Base-by-base conservation (phyloP, 495 filamentous ascomycete species). In the Daldinia grandis region DNA sequence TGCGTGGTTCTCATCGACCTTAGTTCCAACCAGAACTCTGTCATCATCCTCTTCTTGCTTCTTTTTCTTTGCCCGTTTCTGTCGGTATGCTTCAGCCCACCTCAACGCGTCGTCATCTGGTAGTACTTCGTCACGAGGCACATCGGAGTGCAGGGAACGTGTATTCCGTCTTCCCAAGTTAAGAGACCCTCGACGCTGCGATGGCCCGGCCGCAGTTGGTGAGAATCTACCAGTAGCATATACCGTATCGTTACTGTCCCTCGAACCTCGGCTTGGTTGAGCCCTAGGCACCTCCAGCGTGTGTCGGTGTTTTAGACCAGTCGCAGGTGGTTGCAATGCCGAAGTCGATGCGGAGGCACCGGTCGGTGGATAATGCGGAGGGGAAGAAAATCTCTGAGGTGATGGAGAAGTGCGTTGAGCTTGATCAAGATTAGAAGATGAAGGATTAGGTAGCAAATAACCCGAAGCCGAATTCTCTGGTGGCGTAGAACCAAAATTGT, bases 1-100 rank as follows among this genome's bases (percentile, higher is more conserved):
- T 54, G 92, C 93, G 78, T 99, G 95, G 73, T 92, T 92, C 81
- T 97, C 94, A 77, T 98, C 95, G 37, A 99, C 95, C 80, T 97
- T 98, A 24, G 94, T 98, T 54, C 95, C 95, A n/a, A 99, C 94
- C 58, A 96, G 86, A 35, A 97, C 94, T 61, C 93, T 86, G 69
- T 98, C 95, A 71, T 98, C 96, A 65, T 97, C 94, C 31, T 96
- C 91, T 66, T 98, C 95, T 72, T 90, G 90, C 67, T 87, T 85
- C 78, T 87, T 90, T 76, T 90, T 92, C 74, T 91, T 95, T 37
- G 93, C 94, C 64, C 95, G 84, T 75, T 94, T 96, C 73, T 96
- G 92, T 74, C 92, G 89, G 68, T 97, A 93, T 24, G 91, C 91
- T 78, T 99, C 96, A 24, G 95, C 92, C 92, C 93, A 98, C 55